Evolutionary conservation across 345 rosid species (phyloP).

Genomic region (Toxicodendron radicans): DNA sequence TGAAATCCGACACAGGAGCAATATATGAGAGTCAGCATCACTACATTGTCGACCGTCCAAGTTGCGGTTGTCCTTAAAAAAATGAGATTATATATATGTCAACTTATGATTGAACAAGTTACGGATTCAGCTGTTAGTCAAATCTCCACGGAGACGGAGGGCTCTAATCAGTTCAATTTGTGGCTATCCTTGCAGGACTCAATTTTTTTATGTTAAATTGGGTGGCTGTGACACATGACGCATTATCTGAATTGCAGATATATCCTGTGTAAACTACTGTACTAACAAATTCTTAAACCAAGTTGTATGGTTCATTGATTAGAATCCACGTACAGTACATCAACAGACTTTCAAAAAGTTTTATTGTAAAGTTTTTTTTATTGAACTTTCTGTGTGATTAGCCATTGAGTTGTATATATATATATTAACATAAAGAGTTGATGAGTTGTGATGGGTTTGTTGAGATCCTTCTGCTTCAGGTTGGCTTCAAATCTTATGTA

Average conservation of each 20-base stretch:
- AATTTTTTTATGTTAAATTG: not conserved
- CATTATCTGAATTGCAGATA: too few relatives aligned
- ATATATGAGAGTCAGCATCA: conserved; percentile 14
- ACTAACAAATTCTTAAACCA: too few relatives aligned
- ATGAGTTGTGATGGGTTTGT: too few relatives aligned
- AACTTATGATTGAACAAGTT: not conserved
- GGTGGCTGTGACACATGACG: not conserved
- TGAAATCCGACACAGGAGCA: conserved; percentile 12
- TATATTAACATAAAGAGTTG: too few relatives aligned
- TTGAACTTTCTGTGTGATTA: not conserved
- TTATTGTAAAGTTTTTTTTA: too few relatives aligned
- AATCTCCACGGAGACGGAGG: not conserved
- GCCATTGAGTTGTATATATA: too few relatives aligned
- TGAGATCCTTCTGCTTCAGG: too few relatives aligned
- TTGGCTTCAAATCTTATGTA: too few relatives aligned
- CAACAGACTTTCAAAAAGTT: not conserved
- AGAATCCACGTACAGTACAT: not conserved
- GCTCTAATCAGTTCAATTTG: not conserved
- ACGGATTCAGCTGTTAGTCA: not conserved
- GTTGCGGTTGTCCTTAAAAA: not conserved
- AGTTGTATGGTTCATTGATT: not conserved
- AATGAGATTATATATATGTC: conserved; percentile 12
- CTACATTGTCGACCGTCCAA: conserved; percentile 13
- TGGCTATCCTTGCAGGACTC: conserved; percentile 5
- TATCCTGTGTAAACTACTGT: too few relatives aligned